phyloP scores from a whole-genome alignment of 2,329 filamentous ascomycete genomes.

The Pseudogymnoascus sp. region DNA sequence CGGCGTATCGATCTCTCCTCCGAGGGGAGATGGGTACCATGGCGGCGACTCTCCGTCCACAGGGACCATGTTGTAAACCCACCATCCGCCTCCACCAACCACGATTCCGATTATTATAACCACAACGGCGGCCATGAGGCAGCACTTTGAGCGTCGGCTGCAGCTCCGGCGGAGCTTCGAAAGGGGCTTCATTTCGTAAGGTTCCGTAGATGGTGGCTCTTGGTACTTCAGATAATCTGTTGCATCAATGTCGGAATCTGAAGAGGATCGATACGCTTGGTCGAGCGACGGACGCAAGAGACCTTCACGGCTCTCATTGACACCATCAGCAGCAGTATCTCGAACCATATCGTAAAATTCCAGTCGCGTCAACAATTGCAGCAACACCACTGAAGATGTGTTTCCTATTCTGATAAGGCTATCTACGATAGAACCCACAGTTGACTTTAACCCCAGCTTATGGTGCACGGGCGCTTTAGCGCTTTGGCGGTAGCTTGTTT shows the following conservation, averaged over 20 bases:
- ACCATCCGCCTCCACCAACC: slow-evolving; percentile 24
- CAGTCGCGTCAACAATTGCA: background rate
- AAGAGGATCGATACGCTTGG: slow-evolving; percentile 27
- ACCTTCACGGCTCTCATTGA: slow-evolving; percentile 24
- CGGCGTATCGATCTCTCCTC: slow-evolving; percentile 53
- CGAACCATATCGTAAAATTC: background rate
- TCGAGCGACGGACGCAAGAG: slow-evolving; percentile 28
- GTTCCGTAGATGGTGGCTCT: slow-evolving; percentile 20
- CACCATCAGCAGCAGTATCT: background rate
- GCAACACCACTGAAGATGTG: background rate
- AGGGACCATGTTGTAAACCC: slow-evolving; percentile 31
- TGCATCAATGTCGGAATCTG: slow-evolving; percentile 33
- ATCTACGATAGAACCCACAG: background rate
- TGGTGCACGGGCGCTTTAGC: background rate
- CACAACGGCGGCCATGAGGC: slow-evolving; percentile 21
- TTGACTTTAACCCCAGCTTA: background rate
- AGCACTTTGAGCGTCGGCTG: slow-evolving; percentile 24
- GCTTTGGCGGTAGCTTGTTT: background rate
- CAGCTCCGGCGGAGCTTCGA: slow-evolving; percentile 18
- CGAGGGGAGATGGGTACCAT: slow-evolving; percentile 72
- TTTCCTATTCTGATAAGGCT: background rate
- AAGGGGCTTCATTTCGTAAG: slow-evolving; percentile 22
- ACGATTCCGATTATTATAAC: slow-evolving; percentile 24
- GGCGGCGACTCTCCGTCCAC: slow-evolving; percentile 53
- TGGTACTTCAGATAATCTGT: slow-evolving; percentile 31